Evolutionary conservation across 768 basidiomycete genomes (phyloP).

Genomic region (Psilocybe tampanensis): DNA sequence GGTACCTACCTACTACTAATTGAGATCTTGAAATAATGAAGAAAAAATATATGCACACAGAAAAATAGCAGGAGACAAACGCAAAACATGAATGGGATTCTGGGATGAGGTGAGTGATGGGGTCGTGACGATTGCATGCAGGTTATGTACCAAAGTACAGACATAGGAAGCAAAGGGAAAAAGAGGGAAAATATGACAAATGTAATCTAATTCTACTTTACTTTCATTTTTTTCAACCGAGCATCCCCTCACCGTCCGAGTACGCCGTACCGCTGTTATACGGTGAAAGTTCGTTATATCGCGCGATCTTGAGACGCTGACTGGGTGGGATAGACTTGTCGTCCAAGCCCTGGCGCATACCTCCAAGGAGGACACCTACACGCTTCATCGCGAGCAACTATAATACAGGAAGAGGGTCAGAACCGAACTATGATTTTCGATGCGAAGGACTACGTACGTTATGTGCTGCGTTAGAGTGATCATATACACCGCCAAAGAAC

Average conservation of each 20-base stretch:
- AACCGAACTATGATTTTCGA: slow-evolving; percentile 77
- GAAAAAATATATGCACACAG: no score
- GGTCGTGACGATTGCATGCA: no score
- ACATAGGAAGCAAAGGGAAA: slow-evolving; percentile 1
- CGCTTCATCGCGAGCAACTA: slow-evolving; percentile 62
- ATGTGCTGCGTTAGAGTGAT: slow-evolving; percentile 63
- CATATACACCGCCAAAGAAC: slow-evolving; percentile 82
- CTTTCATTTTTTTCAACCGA: slow-evolving; percentile 10
- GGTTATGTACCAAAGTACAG: no score
- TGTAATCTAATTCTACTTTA: neutral
- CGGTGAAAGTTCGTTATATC: slow-evolving; percentile 61
- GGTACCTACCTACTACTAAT: no score
- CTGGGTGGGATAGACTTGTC: slow-evolving; percentile 72
- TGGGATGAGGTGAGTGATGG: no score
- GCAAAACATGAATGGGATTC: no score
- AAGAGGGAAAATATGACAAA: neutral
- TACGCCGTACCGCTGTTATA: slow-evolving; percentile 56
- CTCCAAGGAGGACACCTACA: slow-evolving; percentile 57
- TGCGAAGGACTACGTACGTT: slow-evolving; percentile 34
- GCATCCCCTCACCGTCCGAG: slow-evolving; percentile 56
- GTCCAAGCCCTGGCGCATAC: slow-evolving; percentile 51
- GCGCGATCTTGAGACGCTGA: slow-evolving; percentile 70
- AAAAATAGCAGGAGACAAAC: no score
- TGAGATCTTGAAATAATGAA: no score
- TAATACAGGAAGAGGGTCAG: slow-evolving; percentile 50